Percentiles rank a stretch among this genome's conserved stretches.
Conservation (phyloP, 192 early-diverging fungal genomes). For the Entomortierella chlamydospora region DNA sequence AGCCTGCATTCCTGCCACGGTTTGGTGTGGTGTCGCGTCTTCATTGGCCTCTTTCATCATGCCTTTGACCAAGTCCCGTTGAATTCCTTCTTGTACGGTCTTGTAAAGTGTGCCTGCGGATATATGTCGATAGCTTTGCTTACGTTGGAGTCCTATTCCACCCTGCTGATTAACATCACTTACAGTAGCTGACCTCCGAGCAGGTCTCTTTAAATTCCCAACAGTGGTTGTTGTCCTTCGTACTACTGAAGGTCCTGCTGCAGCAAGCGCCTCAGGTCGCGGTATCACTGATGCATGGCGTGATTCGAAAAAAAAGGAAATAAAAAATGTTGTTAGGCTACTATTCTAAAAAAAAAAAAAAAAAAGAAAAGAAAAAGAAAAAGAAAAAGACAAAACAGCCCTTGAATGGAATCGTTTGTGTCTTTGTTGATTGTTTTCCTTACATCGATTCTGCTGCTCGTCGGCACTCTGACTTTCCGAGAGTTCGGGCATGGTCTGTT, state of each 20-base stretch:
- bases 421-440: no score
- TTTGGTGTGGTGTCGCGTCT: no score
- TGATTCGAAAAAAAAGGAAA: no score
- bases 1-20: slow-evolving; percentile 13
- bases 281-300: no score
- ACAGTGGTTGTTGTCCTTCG: background rate
- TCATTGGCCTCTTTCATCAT: background rate
- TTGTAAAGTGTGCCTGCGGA: slow-evolving; percentile 42
- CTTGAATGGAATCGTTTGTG: no score
- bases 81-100: slow-evolving; percentile 26
- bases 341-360: no score
- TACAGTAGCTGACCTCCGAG: slow-evolving; percentile 20
- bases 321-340: no score
- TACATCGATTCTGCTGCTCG: background rate
- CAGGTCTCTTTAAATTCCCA: background rate
- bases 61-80: background rate
- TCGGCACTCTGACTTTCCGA: background rate
- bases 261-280: background rate
- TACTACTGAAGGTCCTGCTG: background rate
- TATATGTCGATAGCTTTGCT: slow-evolving; percentile 38
- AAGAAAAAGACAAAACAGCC: no score
- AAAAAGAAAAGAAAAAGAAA: no score
- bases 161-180: slow-evolving; percentile 14
- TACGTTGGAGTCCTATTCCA: slow-evolving; percentile 30
- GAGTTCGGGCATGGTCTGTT: background rate